Evolutionary conservation across 192 early-diverging fungal genomes (phyloP).

Genomic region (Irineochytrium annulatum): DNA sequence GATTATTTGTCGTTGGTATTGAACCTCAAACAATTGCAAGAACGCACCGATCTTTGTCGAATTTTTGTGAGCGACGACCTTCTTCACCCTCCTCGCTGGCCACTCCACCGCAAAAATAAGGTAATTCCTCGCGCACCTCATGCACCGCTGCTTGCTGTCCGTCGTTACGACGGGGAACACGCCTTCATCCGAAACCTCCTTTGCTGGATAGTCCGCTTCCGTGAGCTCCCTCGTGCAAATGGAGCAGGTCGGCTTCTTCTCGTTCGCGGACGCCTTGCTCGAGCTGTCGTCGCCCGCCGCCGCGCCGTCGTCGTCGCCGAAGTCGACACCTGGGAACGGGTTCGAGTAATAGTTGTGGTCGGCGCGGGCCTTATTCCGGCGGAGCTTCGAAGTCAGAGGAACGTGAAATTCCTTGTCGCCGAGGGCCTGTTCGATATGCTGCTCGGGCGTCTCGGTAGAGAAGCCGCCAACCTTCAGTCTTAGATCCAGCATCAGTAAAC

Average conservation of each 20-base stretch:
- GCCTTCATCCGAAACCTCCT: constrained; percentile 1
- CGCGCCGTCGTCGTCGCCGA: constrained; percentile 1
- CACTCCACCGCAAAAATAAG: constrained; percentile 36
- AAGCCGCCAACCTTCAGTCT: constrained; percentile 12
- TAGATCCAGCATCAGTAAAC: background rate
- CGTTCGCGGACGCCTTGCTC: constrained; percentile 3
- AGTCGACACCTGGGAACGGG: constrained; percentile 12
- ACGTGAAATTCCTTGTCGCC: constrained; percentile 20
- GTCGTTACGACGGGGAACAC: background rate
- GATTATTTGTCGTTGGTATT: background rate
- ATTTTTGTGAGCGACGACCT: background rate
- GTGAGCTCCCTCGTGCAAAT: background rate
- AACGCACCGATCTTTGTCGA: constrained; percentile 12
- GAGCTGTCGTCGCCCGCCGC: background rate
- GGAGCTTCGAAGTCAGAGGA: constrained; percentile 12
- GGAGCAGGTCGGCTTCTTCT: constrained; percentile 2
- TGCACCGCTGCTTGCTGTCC: constrained; percentile 19
- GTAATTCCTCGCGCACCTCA: constrained; percentile 37
- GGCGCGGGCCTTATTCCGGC: constrained; percentile 7
- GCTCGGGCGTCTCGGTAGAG: background rate
- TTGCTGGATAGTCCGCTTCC: constrained; percentile 6
- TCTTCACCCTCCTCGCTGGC: constrained; percentile 35
- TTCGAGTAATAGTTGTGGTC: constrained; percentile 11
- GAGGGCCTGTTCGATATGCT: background rate
- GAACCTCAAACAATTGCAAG: constrained; percentile 18